phyloP scores from a whole-genome alignment of 31 red algal species.

The Odonthalia washingtoniensis region DNA sequence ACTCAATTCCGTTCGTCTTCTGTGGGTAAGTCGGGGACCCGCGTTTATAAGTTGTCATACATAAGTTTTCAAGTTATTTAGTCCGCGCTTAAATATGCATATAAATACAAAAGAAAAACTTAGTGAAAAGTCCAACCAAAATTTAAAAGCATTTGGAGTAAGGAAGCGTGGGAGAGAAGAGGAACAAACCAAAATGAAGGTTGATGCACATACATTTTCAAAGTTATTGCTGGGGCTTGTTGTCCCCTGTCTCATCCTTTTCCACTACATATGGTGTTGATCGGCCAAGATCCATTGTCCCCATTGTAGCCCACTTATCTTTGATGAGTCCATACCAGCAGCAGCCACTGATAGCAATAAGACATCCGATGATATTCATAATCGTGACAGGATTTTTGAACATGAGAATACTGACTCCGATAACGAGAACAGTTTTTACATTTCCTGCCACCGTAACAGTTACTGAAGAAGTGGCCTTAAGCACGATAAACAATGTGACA shows the following conservation, averaged over 20 bases:
- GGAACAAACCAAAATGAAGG: no score
- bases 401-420: conserved; percentile 78
- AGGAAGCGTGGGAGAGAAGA: no score
- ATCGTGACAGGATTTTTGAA: conserved; percentile 86
- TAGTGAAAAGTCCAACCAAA: no score
- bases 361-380: conserved; percentile 79
- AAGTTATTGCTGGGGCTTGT: no score
- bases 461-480: conserved; percentile 86
- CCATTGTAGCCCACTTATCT: conserved; percentile 89
- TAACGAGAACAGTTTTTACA: conserved; percentile 88
- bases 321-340: conserved; percentile 89
- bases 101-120: no score
- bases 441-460: conserved; percentile 92
- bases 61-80: no score
- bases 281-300: conserved; percentile 61
- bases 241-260: neutral
- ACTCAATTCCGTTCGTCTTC: no score
- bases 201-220: no score
- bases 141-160: no score
- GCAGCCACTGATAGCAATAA: conserved; percentile 81
- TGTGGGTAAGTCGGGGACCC: no score
- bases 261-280: neutral
- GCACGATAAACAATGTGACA: conserved; percentile 81
- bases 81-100: no score
- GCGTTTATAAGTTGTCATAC: no score